These are phyloP conservation scores for Ilyonectria sp. DNA, from an alignment of 2,329 filamentous ascomycete species.

Conservation along the genomic window DNA sequence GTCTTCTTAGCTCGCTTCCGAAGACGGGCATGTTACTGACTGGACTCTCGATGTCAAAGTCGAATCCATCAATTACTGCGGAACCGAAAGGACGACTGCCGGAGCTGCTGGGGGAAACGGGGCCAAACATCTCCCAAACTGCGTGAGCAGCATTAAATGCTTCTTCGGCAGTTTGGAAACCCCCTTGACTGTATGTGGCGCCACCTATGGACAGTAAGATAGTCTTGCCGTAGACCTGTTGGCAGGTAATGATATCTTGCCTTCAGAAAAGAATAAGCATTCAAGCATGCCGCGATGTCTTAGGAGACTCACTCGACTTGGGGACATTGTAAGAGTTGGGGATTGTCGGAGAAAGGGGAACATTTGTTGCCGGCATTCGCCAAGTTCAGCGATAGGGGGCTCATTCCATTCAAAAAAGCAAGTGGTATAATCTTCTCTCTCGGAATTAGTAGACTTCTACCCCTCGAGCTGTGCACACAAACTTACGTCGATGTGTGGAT, in stretches of 20 bases:
- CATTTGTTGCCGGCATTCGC: neutral
- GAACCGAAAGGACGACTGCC: neutral
- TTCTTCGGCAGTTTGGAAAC: neutral
- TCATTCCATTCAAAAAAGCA: neutral
- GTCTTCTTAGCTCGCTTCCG: neutral
- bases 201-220: neutral
- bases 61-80: neutral
- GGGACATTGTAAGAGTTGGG: neutral
- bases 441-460: neutral
- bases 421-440: neutral
- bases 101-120: neutral
- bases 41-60: neutral
- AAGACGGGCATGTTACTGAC: neutral
- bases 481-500: neutral
- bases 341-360: neutral
- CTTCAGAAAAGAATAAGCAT: neutral
- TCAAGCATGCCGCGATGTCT: neutral
- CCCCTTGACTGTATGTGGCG: neutral
- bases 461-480: neutral
- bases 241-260: neutral
- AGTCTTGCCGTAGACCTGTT: neutral
- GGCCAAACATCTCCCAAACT: neutral
- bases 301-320: neutral
- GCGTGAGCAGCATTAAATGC: neutral
- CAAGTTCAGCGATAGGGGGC: neutral